A percentile compares a stretch with the other conserved stretches of the same genome.
These are phyloP conservation scores for Pleurotus tuber-regium DNA, from an alignment of 768 basidiomycete species.

Conservation along the genomic window DNA sequence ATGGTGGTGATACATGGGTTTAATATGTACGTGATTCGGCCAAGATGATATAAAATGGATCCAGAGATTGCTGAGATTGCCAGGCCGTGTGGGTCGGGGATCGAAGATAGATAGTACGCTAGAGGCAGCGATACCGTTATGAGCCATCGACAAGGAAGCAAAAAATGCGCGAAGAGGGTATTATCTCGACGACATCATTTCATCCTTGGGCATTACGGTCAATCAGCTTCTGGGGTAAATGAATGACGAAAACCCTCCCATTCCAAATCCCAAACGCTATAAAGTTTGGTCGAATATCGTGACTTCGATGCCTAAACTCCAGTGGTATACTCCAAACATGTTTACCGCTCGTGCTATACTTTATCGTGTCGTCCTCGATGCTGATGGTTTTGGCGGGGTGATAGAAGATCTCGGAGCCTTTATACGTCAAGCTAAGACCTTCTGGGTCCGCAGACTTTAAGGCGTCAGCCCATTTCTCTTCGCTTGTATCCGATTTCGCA, in stretches of 20 bases:
- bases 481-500: too few relatives aligned
- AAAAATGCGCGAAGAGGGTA: too few relatives aligned
- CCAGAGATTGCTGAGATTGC: too few relatives aligned
- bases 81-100: too few relatives aligned
- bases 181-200: not conserved
- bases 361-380: not conserved
- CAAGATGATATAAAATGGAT: too few relatives aligned
- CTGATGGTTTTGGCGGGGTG: not conserved
- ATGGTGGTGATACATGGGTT: too few relatives aligned
- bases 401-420: not conserved
- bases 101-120: too few relatives aligned
- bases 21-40: too few relatives aligned
- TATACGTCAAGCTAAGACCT: not conserved
- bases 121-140: too few relatives aligned
- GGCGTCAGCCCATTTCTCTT: not conserved
- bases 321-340: not conserved
- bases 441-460: not conserved
- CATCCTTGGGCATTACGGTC: not conserved
- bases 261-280: conserved; percentile 1
- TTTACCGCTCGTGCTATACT: not conserved
- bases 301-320: conserved; percentile 1
- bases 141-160: too few relatives aligned
- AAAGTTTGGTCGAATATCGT: conserved; percentile 4
- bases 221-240: not conserved
- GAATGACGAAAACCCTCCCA: conserved; percentile 1